phyloP scores from a whole-genome alignment of 2,329 filamentous ascomycete genomes.

The Fusarium buxicola region DNA sequence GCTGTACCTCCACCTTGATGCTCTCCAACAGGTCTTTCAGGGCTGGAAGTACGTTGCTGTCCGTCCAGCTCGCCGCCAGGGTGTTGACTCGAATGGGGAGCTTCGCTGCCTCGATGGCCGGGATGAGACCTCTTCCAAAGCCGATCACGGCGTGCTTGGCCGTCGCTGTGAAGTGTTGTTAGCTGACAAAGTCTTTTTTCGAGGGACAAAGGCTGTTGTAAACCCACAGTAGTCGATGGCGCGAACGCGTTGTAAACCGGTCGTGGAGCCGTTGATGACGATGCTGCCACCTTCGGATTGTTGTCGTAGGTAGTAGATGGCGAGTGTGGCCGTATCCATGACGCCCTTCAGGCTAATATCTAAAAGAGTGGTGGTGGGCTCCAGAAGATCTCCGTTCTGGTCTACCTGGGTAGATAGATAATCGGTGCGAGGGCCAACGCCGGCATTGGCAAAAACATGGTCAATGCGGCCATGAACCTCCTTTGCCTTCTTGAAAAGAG shows the following conservation, averaged over 20 bases:
- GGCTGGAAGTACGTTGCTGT: constrained; percentile 59
- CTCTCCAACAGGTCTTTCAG: constrained; percentile 51
- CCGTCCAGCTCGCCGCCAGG: constrained; percentile 67
- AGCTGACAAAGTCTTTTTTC: not conserved
- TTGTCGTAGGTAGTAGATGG: constrained; percentile 62
- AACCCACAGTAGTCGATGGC: constrained; percentile 62
- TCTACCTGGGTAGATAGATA: constrained; percentile 62
- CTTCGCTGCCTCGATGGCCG: constrained; percentile 49
- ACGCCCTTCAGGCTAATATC: constrained; percentile 63
- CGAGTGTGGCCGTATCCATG: constrained; percentile 62
- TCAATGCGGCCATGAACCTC: constrained; percentile 79
- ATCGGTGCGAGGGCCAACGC: constrained; percentile 59
- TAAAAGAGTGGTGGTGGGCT: constrained; percentile 56
- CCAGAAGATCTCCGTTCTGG: constrained; percentile 59
- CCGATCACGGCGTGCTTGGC: constrained; percentile 68
- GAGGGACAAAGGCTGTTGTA: not conserved
- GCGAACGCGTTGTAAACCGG: constrained; percentile 62
- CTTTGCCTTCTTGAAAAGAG: constrained; percentile 63
- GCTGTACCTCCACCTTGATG: constrained; percentile 57
- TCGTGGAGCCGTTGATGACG: constrained; percentile 64
- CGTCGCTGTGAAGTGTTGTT: constrained; percentile 50
- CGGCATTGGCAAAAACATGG: constrained; percentile 78
- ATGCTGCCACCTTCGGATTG: constrained; percentile 62
- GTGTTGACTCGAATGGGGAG: constrained; percentile 67
- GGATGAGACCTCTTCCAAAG: constrained; percentile 60